Base-by-base conservation (phyloP, 2,329 filamentous ascomycete species). In the Hortaea werneckii region DNA sequence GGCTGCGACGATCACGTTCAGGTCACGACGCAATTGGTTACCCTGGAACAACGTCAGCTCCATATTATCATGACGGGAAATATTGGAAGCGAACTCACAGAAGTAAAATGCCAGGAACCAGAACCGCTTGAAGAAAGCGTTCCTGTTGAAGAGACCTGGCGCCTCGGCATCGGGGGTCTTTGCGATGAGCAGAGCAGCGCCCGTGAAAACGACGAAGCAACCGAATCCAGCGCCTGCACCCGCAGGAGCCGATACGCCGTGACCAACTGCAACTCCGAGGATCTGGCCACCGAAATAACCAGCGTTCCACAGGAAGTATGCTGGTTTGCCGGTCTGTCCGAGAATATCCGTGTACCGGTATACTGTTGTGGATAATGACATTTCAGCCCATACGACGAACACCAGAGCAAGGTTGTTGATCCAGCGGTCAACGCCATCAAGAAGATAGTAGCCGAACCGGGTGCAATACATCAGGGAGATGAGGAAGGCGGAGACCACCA, bases 51-150 rank as follows among this genome's bases (percentile, higher is more conserved):
- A 5, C 6, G 38, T 51, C 35, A 49, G 46, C 32, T n/a, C 4
- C 20, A 20, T 2, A 20, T 20, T 20, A 20, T 20, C 20, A 20
- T 20, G 20, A 20, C 2, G 20, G 4, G 20, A 20, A 20, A 20
- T 20, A 20, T 2, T 2, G 20, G 20, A 20, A 29, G 13, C 6
- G 1, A 1, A 54, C 72, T 61, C 67, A 77, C 75, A n/a, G 75
- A 79, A 79, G 59, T 79, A 79, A 50, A 77, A 75, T 1, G 67
- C 67, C 12, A 78, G 53, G 49, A 71, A 79, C 72, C 74, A 79
- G 40, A 77, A 68, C 1, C 66, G 66, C 34, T 61, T 58, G 1
- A 67, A 32, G 26, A 68, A 57, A 0, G 52, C 46, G 34, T 67
- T 74, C 5, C 53, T 54, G 3, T 60, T 61, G 60, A 70, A 76